phyloP scores from a whole-genome alignment of 2,329 filamentous ascomycete genomes.

The Pseudogymnoascus verrucosus region DNA sequence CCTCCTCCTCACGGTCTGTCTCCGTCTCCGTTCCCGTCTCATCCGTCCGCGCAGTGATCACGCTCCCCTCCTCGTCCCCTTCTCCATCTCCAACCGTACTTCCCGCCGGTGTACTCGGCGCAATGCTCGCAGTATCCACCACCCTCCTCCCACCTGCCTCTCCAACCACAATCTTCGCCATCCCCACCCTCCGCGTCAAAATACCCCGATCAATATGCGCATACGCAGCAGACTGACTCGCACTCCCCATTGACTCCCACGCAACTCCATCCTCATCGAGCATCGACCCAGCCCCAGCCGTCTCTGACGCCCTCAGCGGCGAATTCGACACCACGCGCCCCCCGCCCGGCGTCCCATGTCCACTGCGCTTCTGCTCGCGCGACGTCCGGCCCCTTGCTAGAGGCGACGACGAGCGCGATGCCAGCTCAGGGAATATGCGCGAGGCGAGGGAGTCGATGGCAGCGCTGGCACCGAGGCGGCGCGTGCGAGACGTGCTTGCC shows the following conservation, averaged over 20 bases:
- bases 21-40: constrained; percentile 16
- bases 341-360: not conserved
- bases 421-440: constrained; percentile 48
- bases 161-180: constrained; percentile 30
- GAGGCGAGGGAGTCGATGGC: constrained; percentile 55
- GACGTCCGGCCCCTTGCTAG: not conserved
- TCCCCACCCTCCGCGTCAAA: constrained; percentile 44
- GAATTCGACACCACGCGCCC: not conserved
- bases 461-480: not conserved
- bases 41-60: constrained; percentile 10
- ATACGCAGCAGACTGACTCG: constrained; percentile 50
- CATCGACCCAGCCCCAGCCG: not conserved
- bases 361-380: constrained; percentile 1
- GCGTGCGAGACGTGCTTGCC: not conserved
- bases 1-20: constrained; percentile 20
- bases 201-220: constrained; percentile 58
- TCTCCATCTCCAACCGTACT: constrained; percentile 21
- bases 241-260: constrained; percentile 8
- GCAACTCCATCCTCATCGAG: not conserved
- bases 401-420: constrained; percentile 25
- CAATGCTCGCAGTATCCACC: constrained; percentile 10
- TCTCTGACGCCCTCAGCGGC: not conserved
- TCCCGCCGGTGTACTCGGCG: constrained; percentile 11
- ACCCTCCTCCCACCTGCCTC: not conserved
- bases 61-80: constrained; percentile 16